Evolutionary conservation across 192 early-diverging fungal genomes (phyloP), one percentile per base, ranked within the genome.

Genomic region (Powellomyces hirtus): DNA sequence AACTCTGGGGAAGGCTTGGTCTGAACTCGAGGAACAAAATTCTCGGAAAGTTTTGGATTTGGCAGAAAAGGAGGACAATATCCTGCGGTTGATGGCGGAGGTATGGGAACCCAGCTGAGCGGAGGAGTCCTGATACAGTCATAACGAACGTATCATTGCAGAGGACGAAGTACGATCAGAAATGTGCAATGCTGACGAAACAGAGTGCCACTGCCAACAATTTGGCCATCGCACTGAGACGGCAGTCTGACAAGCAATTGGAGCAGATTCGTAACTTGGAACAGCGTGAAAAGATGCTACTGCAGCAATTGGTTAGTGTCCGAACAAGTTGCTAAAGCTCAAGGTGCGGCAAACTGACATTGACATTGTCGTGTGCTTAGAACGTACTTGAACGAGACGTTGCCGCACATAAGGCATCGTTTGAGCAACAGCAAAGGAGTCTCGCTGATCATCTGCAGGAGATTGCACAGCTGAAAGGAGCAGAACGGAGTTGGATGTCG

Each of bases 81-180:
- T 94, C 30, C 71, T 85, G 59, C 88, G 88, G 44, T 75, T 94
- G 1, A 63, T 88, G n/a, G 89, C 90, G 10, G 94, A 98, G 73
- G 81, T 75, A 59, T 24, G 59, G 10, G 3, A 29, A 52, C 0
- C 34, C 26, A 30, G 11, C 4, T 44, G 13, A 30, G 46, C 3
- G 16, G 4, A 7, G 22, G 27, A 4, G 27, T 68, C 24, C 4
- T 18, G 6, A 31, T 22, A 29, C 6, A 8, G 18, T 42, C 10
- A 18, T 11, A 11, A 42, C 18, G 8, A 18, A 42, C 40, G 8
- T 42, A 42, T 18, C 24, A 1, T 20, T 37, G 4, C 59, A 85
- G 77, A 92, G 87, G 79, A 82, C 86, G 57, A 93, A 92, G 78
- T 86, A 87, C 60, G 91, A 92, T 31, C 89, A 93, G 16, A 98